phyloP scores from a whole-genome alignment of 192 early-diverging fungal genomes.

The Geranomyces michiganensis region DNA sequence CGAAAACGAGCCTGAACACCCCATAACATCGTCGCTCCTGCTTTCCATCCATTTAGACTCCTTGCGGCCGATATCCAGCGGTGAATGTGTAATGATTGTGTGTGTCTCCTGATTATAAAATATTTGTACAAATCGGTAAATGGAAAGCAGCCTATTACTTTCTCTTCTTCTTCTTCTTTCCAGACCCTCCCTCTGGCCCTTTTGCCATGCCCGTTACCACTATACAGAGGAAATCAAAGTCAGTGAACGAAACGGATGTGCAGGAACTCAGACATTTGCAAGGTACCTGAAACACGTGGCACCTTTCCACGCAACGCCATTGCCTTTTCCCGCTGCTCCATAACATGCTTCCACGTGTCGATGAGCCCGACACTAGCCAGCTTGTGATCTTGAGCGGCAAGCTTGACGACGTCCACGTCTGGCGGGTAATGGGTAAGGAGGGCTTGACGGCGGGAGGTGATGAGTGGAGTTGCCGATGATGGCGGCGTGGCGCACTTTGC shows the following conservation, averaged over 20 bases:
- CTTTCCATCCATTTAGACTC: too few species aligned
- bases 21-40: too few species aligned
- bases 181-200: slow-evolving; percentile 1
- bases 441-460: slow-evolving; percentile 1
- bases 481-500: background rate
- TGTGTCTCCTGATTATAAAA: too few species aligned
- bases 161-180: slow-evolving; percentile 24
- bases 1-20: too few species aligned
- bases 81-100: too few species aligned
- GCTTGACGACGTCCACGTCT: slow-evolving; percentile 9
- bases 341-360: slow-evolving; percentile 17
- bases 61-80: too few species aligned
- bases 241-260: background rate
- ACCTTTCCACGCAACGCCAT: slow-evolving; percentile 22
- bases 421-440: slow-evolving; percentile 30
- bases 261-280: slow-evolving; percentile 1
- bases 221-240: background rate
- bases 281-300: slow-evolving; percentile 27
- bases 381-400: slow-evolving; percentile 22
- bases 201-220: slow-evolving; percentile 18
- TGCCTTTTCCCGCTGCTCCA: slow-evolving; percentile 15
- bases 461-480: background rate
- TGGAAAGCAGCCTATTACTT: background rate
- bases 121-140: too few species aligned
- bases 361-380: slow-evolving; percentile 3